Conservation (phyloP, 2,329 filamentous ascomycete genomes). For the Pseudocercospora fijiensis region DNA sequence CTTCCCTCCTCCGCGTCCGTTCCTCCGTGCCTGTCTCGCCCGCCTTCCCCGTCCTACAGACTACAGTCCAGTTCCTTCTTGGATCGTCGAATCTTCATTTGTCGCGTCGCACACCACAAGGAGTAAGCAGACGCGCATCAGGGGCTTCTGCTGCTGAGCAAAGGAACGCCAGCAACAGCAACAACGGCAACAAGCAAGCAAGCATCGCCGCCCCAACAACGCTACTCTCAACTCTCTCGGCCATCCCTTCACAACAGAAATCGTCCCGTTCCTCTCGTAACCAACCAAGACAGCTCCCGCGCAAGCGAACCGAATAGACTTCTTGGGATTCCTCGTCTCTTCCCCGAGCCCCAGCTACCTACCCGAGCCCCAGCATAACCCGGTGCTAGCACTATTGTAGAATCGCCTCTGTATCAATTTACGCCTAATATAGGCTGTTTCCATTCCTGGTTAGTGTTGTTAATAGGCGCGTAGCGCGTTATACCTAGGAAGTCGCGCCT, state of each 20-base stretch:
- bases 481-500: no score
- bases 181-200: neutral
- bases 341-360: no score
- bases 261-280: neutral
- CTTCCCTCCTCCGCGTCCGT: constrained; percentile 1
- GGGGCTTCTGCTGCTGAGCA: neutral
- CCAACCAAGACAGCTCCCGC: neutral
- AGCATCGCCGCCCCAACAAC: constrained; percentile 1
- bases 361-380: no score
- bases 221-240: neutral
- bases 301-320: constrained; percentile 4
- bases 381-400: no score
- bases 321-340: constrained; percentile 2
- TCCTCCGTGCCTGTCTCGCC: neutral
- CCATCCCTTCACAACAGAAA: neutral
- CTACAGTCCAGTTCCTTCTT: no score
- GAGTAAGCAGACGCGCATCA: neutral
- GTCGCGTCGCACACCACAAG: neutral
- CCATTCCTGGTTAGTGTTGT: no score
- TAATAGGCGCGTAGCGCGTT: no score
- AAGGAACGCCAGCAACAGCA: neutral
- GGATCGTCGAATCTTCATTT: neutral
- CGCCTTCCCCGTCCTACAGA: constrained; percentile 2
- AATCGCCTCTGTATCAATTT: no score
- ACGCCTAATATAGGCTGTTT: no score